phyloP scores from a whole-genome alignment of 2,329 filamentous ascomycete genomes.

The Colletotrichum sidae region DNA sequence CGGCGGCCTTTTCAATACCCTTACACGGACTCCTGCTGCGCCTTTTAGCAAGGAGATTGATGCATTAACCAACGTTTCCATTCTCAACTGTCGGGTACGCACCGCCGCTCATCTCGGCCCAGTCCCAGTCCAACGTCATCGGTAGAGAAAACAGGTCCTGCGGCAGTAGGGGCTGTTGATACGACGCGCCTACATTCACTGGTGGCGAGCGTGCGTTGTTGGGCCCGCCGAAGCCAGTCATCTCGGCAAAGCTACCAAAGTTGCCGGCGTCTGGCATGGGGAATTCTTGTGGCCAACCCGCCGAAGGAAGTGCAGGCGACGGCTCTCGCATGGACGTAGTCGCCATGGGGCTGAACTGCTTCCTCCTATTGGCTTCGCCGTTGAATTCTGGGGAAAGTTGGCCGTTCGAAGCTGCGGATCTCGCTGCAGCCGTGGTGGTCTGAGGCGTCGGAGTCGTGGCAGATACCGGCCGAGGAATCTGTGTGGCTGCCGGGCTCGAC shows the following conservation, averaged over 20 bases:
- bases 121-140: constrained; percentile 94
- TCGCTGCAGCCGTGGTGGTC: constrained; percentile 13
- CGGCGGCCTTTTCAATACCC: neutral
- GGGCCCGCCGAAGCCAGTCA: constrained; percentile 55
- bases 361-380: constrained; percentile 34
- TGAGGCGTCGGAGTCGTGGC: constrained; percentile 46
- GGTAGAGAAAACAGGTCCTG: constrained; percentile 96
- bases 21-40: constrained; percentile 26
- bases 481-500: constrained; percentile 42
- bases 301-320: constrained; percentile 58
- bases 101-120: constrained; percentile 76
- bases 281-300: constrained; percentile 62
- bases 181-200: constrained; percentile 50
- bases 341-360: constrained; percentile 51
- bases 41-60: neutral
- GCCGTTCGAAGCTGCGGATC: constrained; percentile 25
- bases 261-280: constrained; percentile 48
- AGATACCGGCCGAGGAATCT: constrained; percentile 46
- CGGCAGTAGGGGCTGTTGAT: constrained; percentile 89
- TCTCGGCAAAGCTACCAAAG: constrained; percentile 57
- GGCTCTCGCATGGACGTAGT: constrained; percentile 50
- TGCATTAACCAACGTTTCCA: constrained; percentile 58
- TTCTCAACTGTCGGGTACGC: constrained; percentile 74
- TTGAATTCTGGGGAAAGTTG: constrained; percentile 39
- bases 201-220: constrained; percentile 51